Percentiles rank a stretch among this genome's conserved stretches.
Conservation (phyloP, 1,284 basidiomycete genomes). For the Heterobasidion irregulare region DNA sequence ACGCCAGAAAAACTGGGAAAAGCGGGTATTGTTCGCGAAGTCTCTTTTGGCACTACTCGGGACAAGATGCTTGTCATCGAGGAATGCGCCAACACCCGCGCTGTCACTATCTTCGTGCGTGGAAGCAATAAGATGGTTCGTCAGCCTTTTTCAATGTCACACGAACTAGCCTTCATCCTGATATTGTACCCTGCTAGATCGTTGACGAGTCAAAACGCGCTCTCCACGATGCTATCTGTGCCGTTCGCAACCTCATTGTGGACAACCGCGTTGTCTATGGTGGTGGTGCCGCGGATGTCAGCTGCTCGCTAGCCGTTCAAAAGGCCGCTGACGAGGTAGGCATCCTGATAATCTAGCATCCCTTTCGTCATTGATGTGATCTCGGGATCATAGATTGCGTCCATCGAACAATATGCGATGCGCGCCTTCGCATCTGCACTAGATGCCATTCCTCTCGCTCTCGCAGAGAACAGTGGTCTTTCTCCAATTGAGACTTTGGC, state of each 20-base stretch:
- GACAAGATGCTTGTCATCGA: conserved; percentile 99
- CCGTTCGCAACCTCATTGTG: conserved; percentile 89
- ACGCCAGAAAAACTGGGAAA: conserved; percentile 86
- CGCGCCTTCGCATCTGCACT: conserved; percentile 93
- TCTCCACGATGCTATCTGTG: conserved; percentile 95
- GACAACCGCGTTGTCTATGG: conserved; percentile 98
- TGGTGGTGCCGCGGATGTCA: conserved; percentile 96
- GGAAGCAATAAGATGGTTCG: conserved; percentile 98
- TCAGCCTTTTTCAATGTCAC: conserved; percentile 1
- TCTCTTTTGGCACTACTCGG: conserved; percentile 94
- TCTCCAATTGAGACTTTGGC: conserved; percentile 95
- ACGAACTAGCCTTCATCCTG: not conserved
- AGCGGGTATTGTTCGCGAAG: conserved; percentile 89
- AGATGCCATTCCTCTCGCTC: conserved; percentile 87
- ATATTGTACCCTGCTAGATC: conserved; percentile 48
- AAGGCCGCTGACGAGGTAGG: conserved; percentile 89
- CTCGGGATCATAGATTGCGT: conserved; percentile 58
- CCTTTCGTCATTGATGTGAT: not conserved
- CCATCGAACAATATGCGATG: conserved; percentile 99
- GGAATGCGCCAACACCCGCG: conserved; percentile 94
- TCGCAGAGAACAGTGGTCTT: conserved; percentile 96
- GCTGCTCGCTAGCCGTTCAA: conserved; percentile 86
- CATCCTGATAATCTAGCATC: conserved; percentile 3
- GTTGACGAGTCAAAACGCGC: conserved; percentile 98
- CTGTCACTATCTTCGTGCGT: conserved; percentile 95